Evolutionary conservation across 257 asterid species (phyloP), one percentile per base, ranked within the genome.

Genomic region (Cruciata laevipes): DNA sequence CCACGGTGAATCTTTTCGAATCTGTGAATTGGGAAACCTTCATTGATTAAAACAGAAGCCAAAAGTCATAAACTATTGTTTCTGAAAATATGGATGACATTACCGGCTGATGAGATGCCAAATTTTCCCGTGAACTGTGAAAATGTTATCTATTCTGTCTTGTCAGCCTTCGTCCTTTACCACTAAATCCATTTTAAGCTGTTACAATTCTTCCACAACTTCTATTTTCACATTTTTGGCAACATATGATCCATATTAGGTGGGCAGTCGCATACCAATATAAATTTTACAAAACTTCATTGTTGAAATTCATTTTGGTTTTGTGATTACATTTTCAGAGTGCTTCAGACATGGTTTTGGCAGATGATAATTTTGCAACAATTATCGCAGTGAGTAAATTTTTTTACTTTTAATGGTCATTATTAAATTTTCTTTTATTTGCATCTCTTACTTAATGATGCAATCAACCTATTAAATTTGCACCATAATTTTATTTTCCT

Each of bases 281-380:
- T 21, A 33, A 9, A 33, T 6, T 49, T 58, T 32, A 63, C 33
- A 23, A 20, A 20, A 25, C 57, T 10, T 40, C 64, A 38, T n/a
- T 37, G 32, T 56, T 67, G 55, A 61, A 76, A 9, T 55, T 23
- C 7, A 7, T 37, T 52, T 53, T 62, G 68, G 55, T 67, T 63
- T 37, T 72, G 11, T 69, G 23, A 75, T 74, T 81, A 74, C 68
- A 74, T 66, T 78, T 85, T 60, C 96, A 94, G 99, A 94, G 99
- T 87, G 99, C 99, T 78, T 86, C 99, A 11, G 99, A 94, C 82
- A 94, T 94, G 99, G 95, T 94, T 79, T 76, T 94, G 84, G 92
- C 98, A 51, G 99, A 94, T 74, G 99, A 94, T 79, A 94, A 94
- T 80, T 94, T 94, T 68, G 93, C 99, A 75, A 86, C 99, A 31